Base-by-base conservation (phyloP, 2,329 filamentous ascomycete genomes). In the Diaporthe humulicola region DNA sequence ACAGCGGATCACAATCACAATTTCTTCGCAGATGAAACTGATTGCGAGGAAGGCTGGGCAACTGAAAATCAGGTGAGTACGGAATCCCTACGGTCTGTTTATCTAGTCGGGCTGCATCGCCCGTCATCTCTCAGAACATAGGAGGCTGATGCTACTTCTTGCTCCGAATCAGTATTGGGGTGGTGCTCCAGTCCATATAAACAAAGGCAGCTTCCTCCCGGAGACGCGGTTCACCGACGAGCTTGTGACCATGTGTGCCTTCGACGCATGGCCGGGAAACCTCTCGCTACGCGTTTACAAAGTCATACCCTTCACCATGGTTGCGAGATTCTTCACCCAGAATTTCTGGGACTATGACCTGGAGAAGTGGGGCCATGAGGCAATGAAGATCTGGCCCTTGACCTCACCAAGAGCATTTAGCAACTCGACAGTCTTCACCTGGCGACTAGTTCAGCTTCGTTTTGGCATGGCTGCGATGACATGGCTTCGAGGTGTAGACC, bases 51-150 rank as follows among this genome's bases (percentile, higher is more conserved):
- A 56, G 74, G 74, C n/a, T 75, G 50, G 30, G 50, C 74, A 45
- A 71, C 71, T n/a, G 74, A 75, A n/a, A 52, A 74, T 19, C 66
- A 56, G 57, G 74, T 75, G 40, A 60, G 74, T 48, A 9, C 25
- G 42, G 6, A 38, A 8, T 14, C 36, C 17, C 25, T n/a, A n/a
- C n/a, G n/a, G 14, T 15, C n/a, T 1, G n/a, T n/a, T 14, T 71
- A 14, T n/a, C 17, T 17, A 30, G 33, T 14, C n/a, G 2, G 25
- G 22, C 22, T 30, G 5, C 17, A 40, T 15, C 2, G 14, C n/a
- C 58, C 15, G 19, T 22, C n/a, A 45, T n/a, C 30, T 56, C 10
- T 5, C 17, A 15, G 28, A 19, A 19, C 42, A 2, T 14, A 8
- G n/a, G 7, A 30, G 38, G 33, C 64, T 69, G 64, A 69, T 36